These are phyloP conservation scores for Phyllosticta capitalensis DNA, from an alignment of 2,329 filamentous ascomycete species.

Conservation along the genomic window DNA sequence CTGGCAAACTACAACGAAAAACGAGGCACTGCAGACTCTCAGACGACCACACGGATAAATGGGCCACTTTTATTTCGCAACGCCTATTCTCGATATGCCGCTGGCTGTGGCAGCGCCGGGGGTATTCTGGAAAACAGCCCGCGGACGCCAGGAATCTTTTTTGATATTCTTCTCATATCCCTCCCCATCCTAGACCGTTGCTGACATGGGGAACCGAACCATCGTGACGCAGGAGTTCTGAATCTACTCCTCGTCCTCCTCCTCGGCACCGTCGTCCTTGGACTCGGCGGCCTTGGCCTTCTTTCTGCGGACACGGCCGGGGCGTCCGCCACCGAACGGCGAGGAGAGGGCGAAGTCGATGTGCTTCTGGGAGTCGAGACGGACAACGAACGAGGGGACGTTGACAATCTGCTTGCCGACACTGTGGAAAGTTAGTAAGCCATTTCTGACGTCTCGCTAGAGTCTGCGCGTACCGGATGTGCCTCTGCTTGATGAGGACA, in stretches of 20 bases:
- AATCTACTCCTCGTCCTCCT: conserved; percentile 58
- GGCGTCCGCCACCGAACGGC: conserved; percentile 93
- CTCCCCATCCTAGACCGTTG: background rate
- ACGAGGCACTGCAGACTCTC: background rate
- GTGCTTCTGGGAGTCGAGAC: conserved; percentile 99
- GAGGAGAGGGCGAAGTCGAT: conserved; percentile 98
- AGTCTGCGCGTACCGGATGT: conserved; percentile 62
- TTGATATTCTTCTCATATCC: background rate
- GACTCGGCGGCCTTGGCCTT: conserved; percentile 95
- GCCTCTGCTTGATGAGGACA: conserved; percentile 98
- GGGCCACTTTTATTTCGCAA: background rate
- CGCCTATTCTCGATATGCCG: background rate
- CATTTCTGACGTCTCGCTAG: background rate
- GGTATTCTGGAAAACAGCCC: background rate
- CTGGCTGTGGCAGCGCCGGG: background rate
- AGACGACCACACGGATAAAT: background rate
- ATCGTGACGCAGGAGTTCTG: conserved; percentile 4
- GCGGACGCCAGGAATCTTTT: background rate
- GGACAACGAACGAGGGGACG: conserved; percentile 98
- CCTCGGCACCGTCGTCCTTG: conserved; percentile 72
- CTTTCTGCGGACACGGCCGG: conserved; percentile 98
- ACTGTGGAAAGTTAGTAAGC: conserved; percentile 32
- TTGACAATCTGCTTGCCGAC: conserved; percentile 99
- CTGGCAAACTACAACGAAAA: background rate
- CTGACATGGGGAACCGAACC: conserved; percentile 28